phyloP scores from a whole-genome alignment of 768 basidiomycete genomes.

The Dictyophora rubrovolvata region DNA sequence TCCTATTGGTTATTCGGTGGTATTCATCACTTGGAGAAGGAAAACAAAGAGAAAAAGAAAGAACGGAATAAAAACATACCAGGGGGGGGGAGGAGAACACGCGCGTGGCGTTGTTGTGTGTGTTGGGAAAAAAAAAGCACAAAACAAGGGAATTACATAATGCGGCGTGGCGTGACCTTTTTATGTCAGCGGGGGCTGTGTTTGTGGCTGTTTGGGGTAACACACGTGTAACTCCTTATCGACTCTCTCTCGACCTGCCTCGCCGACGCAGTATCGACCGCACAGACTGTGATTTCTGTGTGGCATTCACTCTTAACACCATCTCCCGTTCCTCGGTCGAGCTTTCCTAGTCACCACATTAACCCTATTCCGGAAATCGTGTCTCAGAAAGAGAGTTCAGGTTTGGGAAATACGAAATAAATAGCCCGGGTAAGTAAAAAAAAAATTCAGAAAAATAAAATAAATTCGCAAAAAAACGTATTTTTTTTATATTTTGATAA shows the following conservation, averaged over 20 bases:
- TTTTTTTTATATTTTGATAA: too few relatives aligned
- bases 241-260: neutral
- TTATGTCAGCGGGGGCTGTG: slow-evolving; percentile 6
- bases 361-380: neutral
- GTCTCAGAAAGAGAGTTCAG: neutral
- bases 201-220: slow-evolving; percentile 4
- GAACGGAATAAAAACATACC: neutral
- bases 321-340: neutral
- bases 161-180: neutral
- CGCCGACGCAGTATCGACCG: neutral
- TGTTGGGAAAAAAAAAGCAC: neutral
- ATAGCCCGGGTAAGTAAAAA: slow-evolving; percentile 6
- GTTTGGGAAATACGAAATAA: slow-evolving; percentile 5
- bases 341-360: neutral
- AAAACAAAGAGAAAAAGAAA: neutral
- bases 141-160: neutral
- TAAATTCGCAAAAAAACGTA: neutral
- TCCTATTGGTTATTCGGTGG: slow-evolving; percentile 9
- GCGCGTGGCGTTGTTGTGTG: neutral
- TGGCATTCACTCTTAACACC: neutral
- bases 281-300: neutral
- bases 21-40: slow-evolving; percentile 2
- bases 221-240: slow-evolving; percentile 12
- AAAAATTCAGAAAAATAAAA: slow-evolving; percentile 4
- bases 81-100: neutral